These are phyloP conservation scores for Trifolium fragiferum DNA, from an alignment of 306 rosid genomes.

Conservation along the genomic window DNA sequence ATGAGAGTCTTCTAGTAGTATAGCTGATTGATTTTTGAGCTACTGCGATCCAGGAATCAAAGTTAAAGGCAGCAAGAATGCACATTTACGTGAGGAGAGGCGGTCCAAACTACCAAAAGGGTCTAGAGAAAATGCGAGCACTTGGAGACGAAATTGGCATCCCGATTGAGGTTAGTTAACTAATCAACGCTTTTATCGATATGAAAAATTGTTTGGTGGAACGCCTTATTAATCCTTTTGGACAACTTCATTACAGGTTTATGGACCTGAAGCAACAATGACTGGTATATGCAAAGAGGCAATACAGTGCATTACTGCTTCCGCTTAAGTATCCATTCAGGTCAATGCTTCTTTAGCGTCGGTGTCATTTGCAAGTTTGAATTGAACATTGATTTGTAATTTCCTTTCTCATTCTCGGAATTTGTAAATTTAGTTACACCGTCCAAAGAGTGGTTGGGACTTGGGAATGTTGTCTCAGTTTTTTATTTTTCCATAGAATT, in stretches of 20 bases:
- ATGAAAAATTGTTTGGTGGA: conserved; percentile 21
- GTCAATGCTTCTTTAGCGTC: conserved; percentile 14
- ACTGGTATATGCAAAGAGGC: conserved; percentile 98
- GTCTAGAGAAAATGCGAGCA: conserved; percentile 82
- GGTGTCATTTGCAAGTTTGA: conserved; percentile 18
- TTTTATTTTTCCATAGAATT: conserved; percentile 31
- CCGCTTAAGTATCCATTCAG: conserved; percentile 58
- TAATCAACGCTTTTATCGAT: conserved; percentile 12
- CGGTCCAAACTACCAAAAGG: conserved; percentile 99
- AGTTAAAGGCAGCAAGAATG: conserved; percentile 87
- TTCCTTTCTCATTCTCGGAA: conserved; percentile 18
- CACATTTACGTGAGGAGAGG: conserved; percentile 93
- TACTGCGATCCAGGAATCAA: conserved; percentile 67
- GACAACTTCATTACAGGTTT: conserved; percentile 58
- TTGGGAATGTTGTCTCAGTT: conserved; percentile 29
- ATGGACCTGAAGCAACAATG: conserved; percentile 98
- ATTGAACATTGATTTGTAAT: conserved; percentile 37
- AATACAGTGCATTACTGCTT: conserved; percentile 79
- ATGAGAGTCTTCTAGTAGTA: conserved; percentile 8
- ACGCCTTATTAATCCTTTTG: conserved; percentile 11
- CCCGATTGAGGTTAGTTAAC: conserved; percentile 78
- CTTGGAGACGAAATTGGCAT: conserved; percentile 90
- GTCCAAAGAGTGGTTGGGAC: conserved; percentile 16
- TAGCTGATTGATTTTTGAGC: conserved; percentile 36
- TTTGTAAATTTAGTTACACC: conserved; percentile 32